Evolutionary conservation across 2,329 filamentous ascomycete genomes (phyloP), one percentile per base, ranked within the genome.

Genomic region (Aschersonia sp.): DNA sequence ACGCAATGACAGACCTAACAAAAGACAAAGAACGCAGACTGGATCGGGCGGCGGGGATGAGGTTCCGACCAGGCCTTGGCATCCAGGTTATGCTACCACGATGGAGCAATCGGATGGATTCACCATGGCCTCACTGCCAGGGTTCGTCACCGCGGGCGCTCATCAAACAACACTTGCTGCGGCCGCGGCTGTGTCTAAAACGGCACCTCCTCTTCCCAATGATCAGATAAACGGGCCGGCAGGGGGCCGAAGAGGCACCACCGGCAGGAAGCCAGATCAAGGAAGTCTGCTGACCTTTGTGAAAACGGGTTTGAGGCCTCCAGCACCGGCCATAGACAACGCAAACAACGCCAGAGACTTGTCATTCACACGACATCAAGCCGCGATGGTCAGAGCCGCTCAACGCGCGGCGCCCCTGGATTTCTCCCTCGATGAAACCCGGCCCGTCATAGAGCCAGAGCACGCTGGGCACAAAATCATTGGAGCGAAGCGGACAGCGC

Each of bases 101-200:
- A 83, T 84, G 77, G 73, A 77, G 43, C 66, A 71, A 47, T 64
- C 72, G 0, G 63, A 71, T 0, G 70, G 64, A 0, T 85, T 85
- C 50, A 83, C 78, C 0, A 70, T 80, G 47, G 68, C 74, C 5
- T 66, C 70, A 31, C 62, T 76, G 7, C 66, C 73, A 0, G 79
- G 76, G 0, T 85, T 86, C 52, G 77, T 76, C n/a, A 76, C 76
- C 8, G 77, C 79, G 2, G 71, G 72, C 8, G 66, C 72, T 22
- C 77, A 81, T 53, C 72, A 71, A 46, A 62, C 65, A 2, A 63
- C 59, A 7, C 58, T 71, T 30, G 51, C 57, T 22, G 57, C 54
- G 2, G 54, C 52, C 10, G 53, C 48, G 11, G 47, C 53, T 5
- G 12, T 3, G n/a, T 39, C 35, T 10, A 52, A 56, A 5, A 45